Conservation (phyloP, 176 grass and related monocot genomes). For the Musa troglodytarum region DNA sequence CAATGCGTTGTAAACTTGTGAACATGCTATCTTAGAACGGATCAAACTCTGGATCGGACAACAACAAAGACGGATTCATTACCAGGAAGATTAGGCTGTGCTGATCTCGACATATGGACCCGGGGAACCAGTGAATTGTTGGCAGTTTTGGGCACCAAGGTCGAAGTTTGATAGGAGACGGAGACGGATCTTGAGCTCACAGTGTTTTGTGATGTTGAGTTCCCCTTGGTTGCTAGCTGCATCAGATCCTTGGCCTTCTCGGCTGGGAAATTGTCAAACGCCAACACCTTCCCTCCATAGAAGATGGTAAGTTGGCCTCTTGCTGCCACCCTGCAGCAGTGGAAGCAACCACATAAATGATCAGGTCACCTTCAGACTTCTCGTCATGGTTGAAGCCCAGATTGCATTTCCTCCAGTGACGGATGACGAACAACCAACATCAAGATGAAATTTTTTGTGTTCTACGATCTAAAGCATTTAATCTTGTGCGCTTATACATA, state of each 20-base stretch:
- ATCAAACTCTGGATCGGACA: neutral
- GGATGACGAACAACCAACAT: no score
- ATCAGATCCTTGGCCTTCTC: constrained; percentile 61
- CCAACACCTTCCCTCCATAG: constrained; percentile 54
- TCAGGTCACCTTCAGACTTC: neutral
- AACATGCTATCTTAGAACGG: neutral
- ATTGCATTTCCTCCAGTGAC: neutral
- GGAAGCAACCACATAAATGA: neutral
- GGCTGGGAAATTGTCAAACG: constrained; percentile 66
- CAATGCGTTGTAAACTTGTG: neutral
- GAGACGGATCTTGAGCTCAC: neutral
- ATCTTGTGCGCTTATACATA: no score
- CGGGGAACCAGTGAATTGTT: neutral
- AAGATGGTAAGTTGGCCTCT: constrained; percentile 66
- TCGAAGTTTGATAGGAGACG: neutral
- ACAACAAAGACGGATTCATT: neutral
- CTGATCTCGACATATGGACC: neutral
- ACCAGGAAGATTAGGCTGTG: constrained; percentile 3
- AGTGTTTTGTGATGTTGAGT: neutral
- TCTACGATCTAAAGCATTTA: no score
- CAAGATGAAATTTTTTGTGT: no score
- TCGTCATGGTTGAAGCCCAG: neutral
- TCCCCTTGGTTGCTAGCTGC: constrained; percentile 34
- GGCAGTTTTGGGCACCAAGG: neutral
- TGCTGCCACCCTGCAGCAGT: constrained; percentile 21